A percentile compares a stretch with the other conserved stretches of the same genome.
phyloP scores from a whole-genome alignment of 2,329 filamentous ascomycete species.

The Aspergillus fumigatiaffinis region DNA sequence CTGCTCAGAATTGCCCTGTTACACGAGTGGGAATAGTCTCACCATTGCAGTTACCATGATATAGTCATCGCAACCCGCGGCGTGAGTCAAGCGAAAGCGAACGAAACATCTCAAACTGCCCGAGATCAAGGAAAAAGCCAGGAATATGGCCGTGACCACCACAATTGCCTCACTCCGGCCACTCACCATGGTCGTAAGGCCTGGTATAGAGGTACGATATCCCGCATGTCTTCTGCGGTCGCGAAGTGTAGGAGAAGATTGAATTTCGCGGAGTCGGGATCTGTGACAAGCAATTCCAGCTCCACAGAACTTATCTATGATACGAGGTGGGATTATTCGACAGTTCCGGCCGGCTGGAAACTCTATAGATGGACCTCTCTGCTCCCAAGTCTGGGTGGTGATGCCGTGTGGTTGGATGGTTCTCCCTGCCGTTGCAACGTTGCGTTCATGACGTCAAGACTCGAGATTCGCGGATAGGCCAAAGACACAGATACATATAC shows the following conservation, averaged over 20 bases:
- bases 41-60: slow-evolving; percentile 24
- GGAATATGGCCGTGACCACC: slow-evolving; percentile 14
- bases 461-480: neutral
- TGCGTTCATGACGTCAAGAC: neutral
- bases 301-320: neutral
- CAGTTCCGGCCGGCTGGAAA: too few relatives aligned
- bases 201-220: neutral
- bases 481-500: too few relatives aligned
- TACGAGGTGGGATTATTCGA: too few relatives aligned
- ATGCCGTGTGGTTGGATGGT: neutral
- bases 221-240: neutral
- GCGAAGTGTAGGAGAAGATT: neutral
- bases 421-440: neutral
- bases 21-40: neutral
- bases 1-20: too few relatives aligned
- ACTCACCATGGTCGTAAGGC: neutral
- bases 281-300: neutral
- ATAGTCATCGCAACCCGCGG: slow-evolving; percentile 28
- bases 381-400: neutral
- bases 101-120: slow-evolving; percentile 26
- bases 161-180: neutral
- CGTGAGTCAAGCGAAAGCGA: slow-evolving; percentile 21
- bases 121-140: slow-evolving; percentile 17
- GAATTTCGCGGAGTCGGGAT: neutral
- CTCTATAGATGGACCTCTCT: neutral